Evolutionary conservation across 2,329 filamentous ascomycete genomes (phyloP).

Genomic region (Penicillium rolfsii): DNA sequence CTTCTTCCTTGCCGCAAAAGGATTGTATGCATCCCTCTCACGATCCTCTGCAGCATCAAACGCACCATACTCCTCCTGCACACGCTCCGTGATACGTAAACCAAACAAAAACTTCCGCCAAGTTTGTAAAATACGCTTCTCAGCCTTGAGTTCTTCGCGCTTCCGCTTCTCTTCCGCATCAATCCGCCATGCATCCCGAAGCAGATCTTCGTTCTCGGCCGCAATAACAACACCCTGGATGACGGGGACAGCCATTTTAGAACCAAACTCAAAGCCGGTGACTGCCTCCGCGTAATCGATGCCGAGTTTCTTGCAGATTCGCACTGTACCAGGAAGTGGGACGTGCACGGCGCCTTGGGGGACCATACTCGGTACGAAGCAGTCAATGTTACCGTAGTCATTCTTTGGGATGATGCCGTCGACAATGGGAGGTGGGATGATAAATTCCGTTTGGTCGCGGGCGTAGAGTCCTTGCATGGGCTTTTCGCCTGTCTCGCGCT

Average conservation of each 20-base stretch:
- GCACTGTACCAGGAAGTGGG: slow-evolving; percentile 73
- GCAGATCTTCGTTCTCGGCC: slow-evolving; percentile 71
- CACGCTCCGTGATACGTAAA: slow-evolving; percentile 76
- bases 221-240: slow-evolving; percentile 89
- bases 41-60: slow-evolving; percentile 36
- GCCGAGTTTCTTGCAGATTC: slow-evolving; percentile 78
- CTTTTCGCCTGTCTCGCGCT: slow-evolving; percentile 78
- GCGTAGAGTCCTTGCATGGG: slow-evolving; percentile 85
- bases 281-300: slow-evolving; percentile 94
- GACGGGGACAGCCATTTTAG: slow-evolving; percentile 89
- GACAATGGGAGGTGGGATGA: slow-evolving; percentile 83
- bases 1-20: slow-evolving; percentile 35
- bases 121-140: slow-evolving; percentile 70
- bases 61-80: slow-evolving; percentile 75
- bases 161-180: slow-evolving; percentile 74
- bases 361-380: slow-evolving; percentile 93
- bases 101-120: slow-evolving; percentile 92
- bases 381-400: slow-evolving; percentile 92
- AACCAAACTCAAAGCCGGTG: slow-evolving; percentile 93
- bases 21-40: slow-evolving; percentile 41
- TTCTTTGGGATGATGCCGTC: slow-evolving; percentile 92
- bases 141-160: slow-evolving; percentile 82
- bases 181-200: slow-evolving; percentile 77
- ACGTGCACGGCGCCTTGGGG: slow-evolving; percentile 83
- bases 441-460: slow-evolving; percentile 87